A percentile compares a stretch with the other conserved stretches of the same genome.
phyloP scores from a whole-genome alignment of 805 yeast genomes.

The Starmerella stellata region DNA sequence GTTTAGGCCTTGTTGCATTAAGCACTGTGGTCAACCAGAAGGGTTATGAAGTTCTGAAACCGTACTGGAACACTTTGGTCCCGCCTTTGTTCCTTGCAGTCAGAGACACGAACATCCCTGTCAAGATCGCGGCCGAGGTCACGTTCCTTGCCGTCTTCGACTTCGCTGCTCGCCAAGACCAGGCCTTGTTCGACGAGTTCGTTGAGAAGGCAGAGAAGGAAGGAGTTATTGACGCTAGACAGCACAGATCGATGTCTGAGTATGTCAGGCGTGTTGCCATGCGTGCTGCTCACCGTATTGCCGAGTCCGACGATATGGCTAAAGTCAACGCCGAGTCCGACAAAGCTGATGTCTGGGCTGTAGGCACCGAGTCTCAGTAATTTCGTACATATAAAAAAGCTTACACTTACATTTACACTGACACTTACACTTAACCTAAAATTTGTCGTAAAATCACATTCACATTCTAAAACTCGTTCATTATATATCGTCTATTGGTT shows the following conservation, averaged over 20 bases:
- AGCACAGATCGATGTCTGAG: slow-evolving; percentile 58
- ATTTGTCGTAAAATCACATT: too few relatives aligned
- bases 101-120: slow-evolving; percentile 76
- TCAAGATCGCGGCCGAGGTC: slow-evolving; percentile 86
- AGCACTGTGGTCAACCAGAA: slow-evolving; percentile 51
- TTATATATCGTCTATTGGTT: too few relatives aligned
- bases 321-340: slow-evolving; percentile 74
- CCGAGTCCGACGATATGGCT: slow-evolving; percentile 75
- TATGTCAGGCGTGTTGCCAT: slow-evolving; percentile 80
- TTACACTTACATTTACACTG: too few relatives aligned
- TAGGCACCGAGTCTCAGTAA: slow-evolving; percentile 12
- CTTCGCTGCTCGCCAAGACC: slow-evolving; percentile 40
- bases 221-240: slow-evolving; percentile 13
- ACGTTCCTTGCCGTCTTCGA: slow-evolving; percentile 58
- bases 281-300: slow-evolving; percentile 68
- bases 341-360: slow-evolving; percentile 12
- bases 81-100: slow-evolving; percentile 68
- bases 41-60: slow-evolving; percentile 35
- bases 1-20: slow-evolving; percentile 56
- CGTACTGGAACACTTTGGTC: slow-evolving; percentile 38
- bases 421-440: too few relatives aligned
- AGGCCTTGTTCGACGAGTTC: slow-evolving; percentile 47
- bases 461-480: too few relatives aligned
- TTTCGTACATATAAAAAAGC: too few relatives aligned
- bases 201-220: slow-evolving; percentile 25